Base-by-base conservation (phyloP, 129 eudicot species). In the Silybum marianum region DNA sequence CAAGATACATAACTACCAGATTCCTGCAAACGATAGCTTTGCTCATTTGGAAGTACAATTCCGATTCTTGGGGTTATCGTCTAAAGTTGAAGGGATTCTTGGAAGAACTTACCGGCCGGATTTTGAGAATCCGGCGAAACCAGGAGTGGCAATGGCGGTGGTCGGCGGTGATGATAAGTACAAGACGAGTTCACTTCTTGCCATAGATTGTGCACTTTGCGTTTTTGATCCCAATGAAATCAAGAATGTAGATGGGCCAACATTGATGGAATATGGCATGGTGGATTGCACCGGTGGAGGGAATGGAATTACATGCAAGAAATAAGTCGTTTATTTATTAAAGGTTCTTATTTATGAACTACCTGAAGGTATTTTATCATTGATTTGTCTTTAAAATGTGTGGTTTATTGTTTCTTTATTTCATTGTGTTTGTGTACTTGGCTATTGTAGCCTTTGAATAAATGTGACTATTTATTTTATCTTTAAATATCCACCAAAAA, bases 31-130 rank as follows among this genome's bases (percentile, higher is more conserved):
- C 39, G 89, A 89, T 19, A 58, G 88, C 13, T 89, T 86, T 73
- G 93, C 93, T 7, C 93, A 86, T 72, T 73, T 89, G 71, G 93
- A 87, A 72, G 88, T 87, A 28, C 88, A 87, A 72, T 89, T 89
- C 39, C 83, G 90, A 76, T 87, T 89, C 87, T 79, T 84, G 67
- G 84, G 88, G 3, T 51, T 89, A 42, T 89, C 93, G 13, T 28
- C 82, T 26, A 80, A 84, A 18, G 93, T 87, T 22, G 90, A 89
- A 18, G 93, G 93, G 30, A 86, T 89, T 71, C 89, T 89, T n/a
- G 93, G 93, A 1, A 79, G 88, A 67, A 86, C 93, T 71, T 86
- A 89, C 66, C 87, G 73, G 75, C 90, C 86, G 0, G 88, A 86
- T 86, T 89, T 87, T 73, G 89, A 84, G 39, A 89, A 89, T 71